phyloP scores from a whole-genome alignment of 176 grass and related monocot species.

The Oryza officinalis region DNA sequence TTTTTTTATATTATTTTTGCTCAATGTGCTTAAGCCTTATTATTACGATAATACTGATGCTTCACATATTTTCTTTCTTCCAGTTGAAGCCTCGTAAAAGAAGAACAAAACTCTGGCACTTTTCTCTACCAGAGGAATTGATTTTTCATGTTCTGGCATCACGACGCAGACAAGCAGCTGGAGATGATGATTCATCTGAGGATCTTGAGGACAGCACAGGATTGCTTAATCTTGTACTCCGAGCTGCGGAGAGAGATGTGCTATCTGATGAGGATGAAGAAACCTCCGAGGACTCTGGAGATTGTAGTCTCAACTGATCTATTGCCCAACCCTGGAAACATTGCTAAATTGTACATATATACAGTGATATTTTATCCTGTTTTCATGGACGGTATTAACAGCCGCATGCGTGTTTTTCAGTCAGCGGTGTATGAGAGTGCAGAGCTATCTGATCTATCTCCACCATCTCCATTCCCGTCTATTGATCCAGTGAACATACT shows the following conservation, averaged over 20 bases:
- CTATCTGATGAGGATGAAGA: conserved; percentile 65
- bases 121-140: conserved; percentile 61
- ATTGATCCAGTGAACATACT: neutral
- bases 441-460: neutral
- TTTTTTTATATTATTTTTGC: neutral
- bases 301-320: conserved; percentile 50
- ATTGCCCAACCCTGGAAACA: neutral
- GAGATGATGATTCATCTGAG: conserved; percentile 44
- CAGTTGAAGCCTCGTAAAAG: conserved; percentile 57
- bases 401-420: neutral
- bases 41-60: neutral
- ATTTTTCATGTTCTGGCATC: conserved; percentile 59
- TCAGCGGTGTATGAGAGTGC: neutral
- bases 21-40: neutral
- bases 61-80: conserved; percentile 21
- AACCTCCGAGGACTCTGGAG: conserved; percentile 47
- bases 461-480: neutral
- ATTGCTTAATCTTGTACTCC: conserved; percentile 61
- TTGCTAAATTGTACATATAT: conserved; percentile 46
- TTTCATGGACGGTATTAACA: conserved; percentile 29
- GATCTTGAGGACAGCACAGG: conserved; percentile 38
- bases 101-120: conserved; percentile 46
- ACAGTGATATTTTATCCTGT: conserved; percentile 10
- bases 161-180: conserved; percentile 25
- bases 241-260: conserved; percentile 39